Evolutionary conservation across 2,329 filamentous ascomycete species (phyloP), one percentile per base, ranked within the genome.

Genomic region (Juglanconis oblonga): DNA sequence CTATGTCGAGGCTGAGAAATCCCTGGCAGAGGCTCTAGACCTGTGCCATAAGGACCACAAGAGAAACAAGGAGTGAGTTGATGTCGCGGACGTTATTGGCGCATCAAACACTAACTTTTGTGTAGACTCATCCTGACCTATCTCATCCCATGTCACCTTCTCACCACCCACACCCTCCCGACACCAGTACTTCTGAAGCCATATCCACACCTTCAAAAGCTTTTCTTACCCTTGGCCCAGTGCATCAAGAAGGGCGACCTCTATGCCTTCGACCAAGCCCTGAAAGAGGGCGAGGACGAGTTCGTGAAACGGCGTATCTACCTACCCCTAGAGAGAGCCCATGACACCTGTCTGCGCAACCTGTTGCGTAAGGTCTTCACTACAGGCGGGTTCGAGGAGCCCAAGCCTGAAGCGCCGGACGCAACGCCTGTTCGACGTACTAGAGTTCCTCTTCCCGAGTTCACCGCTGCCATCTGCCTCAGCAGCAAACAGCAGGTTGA

Each of bases 251-350:
- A 80, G 59, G 94, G 92, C 35, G 88, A 97, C 67, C 84, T 99
- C 9, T 83, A 87, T 55, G 89, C 87, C 10, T 98, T 98, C 68
- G 93, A 97, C 68, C 77, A 85, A 17, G 92, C 93, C 2, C 82
- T 99, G 33, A 83, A 88, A 53, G 85, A 87, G 7, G 89, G 90
- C 32, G 93, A 98, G 74, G 87, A 92, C n/a, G 91, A 95, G 66
- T 97, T 98, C 67, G 92, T 98, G 64, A 94, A 90, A 73, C 86
- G 90, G 35, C 89, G 94, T 49, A 96, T 99, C 67, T 99, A 98
- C 74, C 84, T 99, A 29, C 97, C 95, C 0, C 82, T 99, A 0
- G 95, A 99, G 72, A 86, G 95, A 48, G 91, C 92, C 11, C 89
- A 95, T 53, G 95, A 99, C 69, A 92, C 98, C 63, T 90, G 92